Evolutionary conservation across 2,329 filamentous ascomycete species (phyloP).

Genomic region (Neopestalotiopsis rosae): DNA sequence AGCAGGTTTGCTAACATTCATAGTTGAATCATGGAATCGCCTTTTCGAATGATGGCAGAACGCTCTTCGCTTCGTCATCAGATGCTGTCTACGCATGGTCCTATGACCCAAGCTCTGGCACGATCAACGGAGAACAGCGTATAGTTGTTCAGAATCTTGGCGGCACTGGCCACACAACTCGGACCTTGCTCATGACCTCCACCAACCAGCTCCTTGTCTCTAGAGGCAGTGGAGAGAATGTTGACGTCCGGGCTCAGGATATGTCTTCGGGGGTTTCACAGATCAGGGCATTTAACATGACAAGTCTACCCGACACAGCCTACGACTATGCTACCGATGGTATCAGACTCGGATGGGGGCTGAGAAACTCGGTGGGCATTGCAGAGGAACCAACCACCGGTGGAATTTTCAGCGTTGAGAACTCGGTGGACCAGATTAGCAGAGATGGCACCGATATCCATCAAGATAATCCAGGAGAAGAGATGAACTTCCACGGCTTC

Average conservation of each 20-base stretch:
- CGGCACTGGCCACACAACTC: constrained; percentile 65
- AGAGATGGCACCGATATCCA: constrained; percentile 65
- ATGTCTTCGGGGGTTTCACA: constrained; percentile 54
- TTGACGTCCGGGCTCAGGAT: constrained; percentile 60
- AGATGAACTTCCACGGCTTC: constrained; percentile 73
- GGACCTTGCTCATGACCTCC: constrained; percentile 68
- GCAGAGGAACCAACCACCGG: constrained; percentile 62
- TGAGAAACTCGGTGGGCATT: constrained; percentile 75
- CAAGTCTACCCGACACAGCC: constrained; percentile 28
- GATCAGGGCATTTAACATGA: constrained; percentile 62
- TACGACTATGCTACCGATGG: constrained; percentile 55
- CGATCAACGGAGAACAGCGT: constrained; percentile 45
- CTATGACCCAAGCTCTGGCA: constrained; percentile 60
- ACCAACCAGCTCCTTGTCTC: constrained; percentile 68
- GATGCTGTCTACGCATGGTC: constrained; percentile 66
- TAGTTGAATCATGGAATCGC: constrained; percentile 63
- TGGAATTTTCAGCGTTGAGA: constrained; percentile 68
- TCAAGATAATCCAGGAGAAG: constrained; percentile 73
- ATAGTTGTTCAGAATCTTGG: constrained; percentile 68
- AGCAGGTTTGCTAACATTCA: neutral
- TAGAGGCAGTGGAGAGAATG: constrained; percentile 66
- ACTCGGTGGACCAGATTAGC: constrained; percentile 69
- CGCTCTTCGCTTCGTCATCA: constrained; percentile 61
- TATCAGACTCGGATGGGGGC: constrained; percentile 65
- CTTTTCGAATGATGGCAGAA: constrained; percentile 56